Percentiles rank a stretch among this genome's conserved stretches.
Conservation (phyloP, 2,329 filamentous ascomycete genomes). For the Rhexocercosporidium sp. region DNA sequence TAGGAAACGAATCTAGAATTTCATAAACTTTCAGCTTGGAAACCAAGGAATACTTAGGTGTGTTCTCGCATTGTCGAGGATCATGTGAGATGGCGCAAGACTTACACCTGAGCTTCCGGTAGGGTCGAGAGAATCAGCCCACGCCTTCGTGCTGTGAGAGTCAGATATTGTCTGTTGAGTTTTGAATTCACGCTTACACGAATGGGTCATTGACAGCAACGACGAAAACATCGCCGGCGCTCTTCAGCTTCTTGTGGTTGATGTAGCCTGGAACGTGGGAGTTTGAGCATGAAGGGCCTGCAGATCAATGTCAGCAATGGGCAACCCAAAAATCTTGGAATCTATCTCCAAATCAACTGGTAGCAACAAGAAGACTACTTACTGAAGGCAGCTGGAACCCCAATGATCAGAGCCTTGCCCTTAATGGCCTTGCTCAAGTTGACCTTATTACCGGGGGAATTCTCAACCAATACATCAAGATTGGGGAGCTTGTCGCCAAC, state of each 20-base stretch:
- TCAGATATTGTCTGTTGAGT: background rate
- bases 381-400: slow-evolving; percentile 81
- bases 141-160: slow-evolving; percentile 79
- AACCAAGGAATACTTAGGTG: background rate
- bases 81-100: background rate
- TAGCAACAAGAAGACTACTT: slow-evolving; percentile 38
- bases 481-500: slow-evolving; percentile 81
- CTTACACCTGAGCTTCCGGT: slow-evolving; percentile 75
- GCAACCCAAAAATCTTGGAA: background rate
- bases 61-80: background rate
- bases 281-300: slow-evolving; percentile 66
- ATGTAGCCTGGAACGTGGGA: slow-evolving; percentile 87
- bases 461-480: slow-evolving; percentile 78
- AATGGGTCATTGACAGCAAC: slow-evolving; percentile 94
- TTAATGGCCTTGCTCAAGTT: slow-evolving; percentile 77
- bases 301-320: slow-evolving; percentile 1
- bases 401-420: slow-evolving; percentile 81
- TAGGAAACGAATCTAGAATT: slow-evolving; percentile 80
- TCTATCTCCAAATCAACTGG: background rate
- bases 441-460: slow-evolving; percentile 90
- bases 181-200: slow-evolving; percentile 66
- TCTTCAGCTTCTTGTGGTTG: slow-evolving; percentile 75
- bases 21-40: background rate
- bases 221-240: slow-evolving; percentile 85
- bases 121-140: slow-evolving; percentile 80